These are phyloP conservation scores for Dovyalis caffra DNA, from an alignment of 345 rosid species.

Conservation along the genomic window DNA sequence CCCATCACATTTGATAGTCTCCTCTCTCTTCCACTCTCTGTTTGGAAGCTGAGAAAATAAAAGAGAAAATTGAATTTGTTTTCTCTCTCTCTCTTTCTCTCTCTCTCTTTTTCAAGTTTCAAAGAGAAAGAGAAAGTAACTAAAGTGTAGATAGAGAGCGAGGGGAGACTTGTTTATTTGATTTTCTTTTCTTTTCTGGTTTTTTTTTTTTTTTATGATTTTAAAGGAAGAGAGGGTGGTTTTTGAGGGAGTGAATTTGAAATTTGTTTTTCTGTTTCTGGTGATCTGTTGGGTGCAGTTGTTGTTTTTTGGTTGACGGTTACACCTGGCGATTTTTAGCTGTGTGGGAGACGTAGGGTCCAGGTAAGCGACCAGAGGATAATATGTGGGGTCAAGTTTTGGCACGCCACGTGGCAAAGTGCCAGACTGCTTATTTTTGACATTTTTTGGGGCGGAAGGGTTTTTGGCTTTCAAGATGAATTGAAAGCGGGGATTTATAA, in stretches of 20 bases:
- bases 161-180: neutral
- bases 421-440: neutral
- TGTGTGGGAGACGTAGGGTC: neutral
- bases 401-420: neutral
- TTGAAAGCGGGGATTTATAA: neutral
- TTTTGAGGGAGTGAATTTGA: constrained; percentile 2
- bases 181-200: neutral
- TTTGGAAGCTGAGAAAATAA: constrained; percentile 24
- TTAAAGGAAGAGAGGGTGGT: neutral
- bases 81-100: too few species aligned
- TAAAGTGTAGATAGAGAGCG: neutral
- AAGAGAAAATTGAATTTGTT: constrained; percentile 14
- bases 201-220: too few species aligned
- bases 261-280: neutral
- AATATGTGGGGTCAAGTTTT: neutral
- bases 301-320: constrained; percentile 39
- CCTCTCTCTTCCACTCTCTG: constrained; percentile 23
- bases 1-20: constrained; percentile 94
- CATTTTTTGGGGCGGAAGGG: too few species aligned
- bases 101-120: neutral
- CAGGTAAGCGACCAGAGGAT: neutral
- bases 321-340: constrained; percentile 38
- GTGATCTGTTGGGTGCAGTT: constrained; percentile 27
- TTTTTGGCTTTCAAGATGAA: too few species aligned
- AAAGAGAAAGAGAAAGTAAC: neutral